Evolutionary conservation across 768 basidiomycete species (phyloP).

Genomic region (Collybia sp.): DNA sequence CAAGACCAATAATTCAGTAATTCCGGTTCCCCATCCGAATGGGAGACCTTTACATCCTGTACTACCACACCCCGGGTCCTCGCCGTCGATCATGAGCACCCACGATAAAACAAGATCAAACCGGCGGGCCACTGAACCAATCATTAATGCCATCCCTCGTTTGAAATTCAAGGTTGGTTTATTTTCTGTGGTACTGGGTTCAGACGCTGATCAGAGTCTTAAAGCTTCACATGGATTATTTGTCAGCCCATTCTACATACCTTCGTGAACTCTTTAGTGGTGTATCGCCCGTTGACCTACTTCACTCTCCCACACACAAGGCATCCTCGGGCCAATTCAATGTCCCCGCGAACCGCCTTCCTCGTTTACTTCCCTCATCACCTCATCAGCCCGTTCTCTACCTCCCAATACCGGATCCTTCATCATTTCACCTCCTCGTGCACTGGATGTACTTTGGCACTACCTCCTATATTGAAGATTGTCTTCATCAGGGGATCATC

Average conservation of each 20-base stretch:
- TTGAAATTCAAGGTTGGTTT: constrained; percentile 59
- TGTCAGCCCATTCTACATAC: constrained; percentile 78
- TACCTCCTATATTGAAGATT: constrained; percentile 58
- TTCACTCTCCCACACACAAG: constrained; percentile 21
- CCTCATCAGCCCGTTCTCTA: constrained; percentile 65
- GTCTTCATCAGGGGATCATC: constrained; percentile 57
- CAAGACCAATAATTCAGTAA: constrained; percentile 27
- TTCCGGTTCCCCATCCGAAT: constrained; percentile 43
- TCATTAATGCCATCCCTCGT: constrained; percentile 44
- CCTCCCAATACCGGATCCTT: constrained; percentile 71
- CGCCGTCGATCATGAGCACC: constrained; percentile 24
- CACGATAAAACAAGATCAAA: constrained; percentile 39
- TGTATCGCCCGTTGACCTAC: constrained; percentile 55
- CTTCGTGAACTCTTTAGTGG: constrained; percentile 70
- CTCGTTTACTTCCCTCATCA: constrained; percentile 63
- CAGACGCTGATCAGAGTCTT: constrained; percentile 5
- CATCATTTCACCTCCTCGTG: constrained; percentile 66
- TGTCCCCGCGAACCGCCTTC: constrained; percentile 50
- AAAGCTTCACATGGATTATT: constrained; percentile 80
- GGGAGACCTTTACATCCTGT: constrained; percentile 26
- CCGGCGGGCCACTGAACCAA: constrained; percentile 49
- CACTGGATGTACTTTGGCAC: constrained; percentile 85
- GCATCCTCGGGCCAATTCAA: constrained; percentile 28
- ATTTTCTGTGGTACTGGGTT: neutral
- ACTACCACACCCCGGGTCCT: constrained; percentile 22